Evolutionary conservation across 2,329 filamentous ascomycete genomes (phyloP).

Genomic region (Monilinia laxa): DNA sequence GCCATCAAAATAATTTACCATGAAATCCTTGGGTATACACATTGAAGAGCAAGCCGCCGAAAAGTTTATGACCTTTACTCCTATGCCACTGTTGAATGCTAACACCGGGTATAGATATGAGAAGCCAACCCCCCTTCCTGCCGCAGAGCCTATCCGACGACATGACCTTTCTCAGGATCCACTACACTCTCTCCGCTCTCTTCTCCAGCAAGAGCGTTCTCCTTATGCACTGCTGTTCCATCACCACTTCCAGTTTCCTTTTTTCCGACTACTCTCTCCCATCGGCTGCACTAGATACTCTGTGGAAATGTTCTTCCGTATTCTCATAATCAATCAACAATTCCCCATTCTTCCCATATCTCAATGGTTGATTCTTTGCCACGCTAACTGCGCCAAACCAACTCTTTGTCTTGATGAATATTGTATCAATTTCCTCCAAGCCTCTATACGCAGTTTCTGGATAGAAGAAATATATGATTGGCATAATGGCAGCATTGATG

Average conservation of each 20-base stretch:
- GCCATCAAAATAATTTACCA: neutral
- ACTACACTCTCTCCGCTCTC: neutral
- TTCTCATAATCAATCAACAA: conserved; percentile 14
- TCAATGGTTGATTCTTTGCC: conserved; percentile 1
- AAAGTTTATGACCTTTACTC: neutral
- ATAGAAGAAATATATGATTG: conserved; percentile 48
- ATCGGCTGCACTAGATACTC: neutral
- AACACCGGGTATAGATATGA: conserved; percentile 14
- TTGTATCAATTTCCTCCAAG: conserved; percentile 21
- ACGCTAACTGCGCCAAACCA: conserved; percentile 13
- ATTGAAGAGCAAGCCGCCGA: neutral
- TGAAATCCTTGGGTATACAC: neutral
- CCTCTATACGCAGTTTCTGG: conserved; percentile 48
- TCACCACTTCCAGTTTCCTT: neutral
- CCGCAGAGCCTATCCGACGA: neutral
- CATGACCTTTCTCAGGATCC: neutral
- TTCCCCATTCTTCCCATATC: conserved; percentile 17
- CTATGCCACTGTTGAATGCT: neutral
- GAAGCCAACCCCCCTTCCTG: neutral
- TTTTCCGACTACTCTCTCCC: neutral
- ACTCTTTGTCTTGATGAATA: conserved; percentile 1
- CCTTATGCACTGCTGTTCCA: neutral
- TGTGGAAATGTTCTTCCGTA: neutral
- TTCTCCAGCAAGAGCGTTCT: neutral
- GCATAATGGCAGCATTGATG: conserved; percentile 46